Evolutionary conservation across 768 basidiomycete species (phyloP).

Genomic region (Pleurotus tuber-regium): DNA sequence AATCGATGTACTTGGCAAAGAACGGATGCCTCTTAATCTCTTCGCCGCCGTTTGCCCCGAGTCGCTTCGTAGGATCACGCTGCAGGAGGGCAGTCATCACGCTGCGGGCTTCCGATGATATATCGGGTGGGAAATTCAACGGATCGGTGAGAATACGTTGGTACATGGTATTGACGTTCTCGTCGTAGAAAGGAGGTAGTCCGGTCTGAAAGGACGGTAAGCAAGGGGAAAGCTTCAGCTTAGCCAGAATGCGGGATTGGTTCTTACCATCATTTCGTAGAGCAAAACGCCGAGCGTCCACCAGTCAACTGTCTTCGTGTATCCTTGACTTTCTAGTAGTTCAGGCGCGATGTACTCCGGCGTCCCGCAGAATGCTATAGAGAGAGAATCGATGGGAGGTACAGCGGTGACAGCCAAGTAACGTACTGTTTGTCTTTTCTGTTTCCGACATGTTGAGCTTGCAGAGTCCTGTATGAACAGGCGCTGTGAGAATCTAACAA

Average conservation of each 20-base stretch:
- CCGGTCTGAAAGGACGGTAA: conserved; percentile 63
- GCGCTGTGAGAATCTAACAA: too few species aligned
- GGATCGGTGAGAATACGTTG: conserved; percentile 94
- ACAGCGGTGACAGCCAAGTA: conserved; percentile 1
- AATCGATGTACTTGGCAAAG: conserved; percentile 93
- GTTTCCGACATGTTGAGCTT: conserved; percentile 97
- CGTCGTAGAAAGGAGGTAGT: conserved; percentile 97
- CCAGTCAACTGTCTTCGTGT: conserved; percentile 99
- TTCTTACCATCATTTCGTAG: conserved; percentile 94
- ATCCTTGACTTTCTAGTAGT: conserved; percentile 92
- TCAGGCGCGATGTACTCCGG: conserved; percentile 99
- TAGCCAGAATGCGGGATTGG: conserved; percentile 8
- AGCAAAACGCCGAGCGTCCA: conserved; percentile 96
- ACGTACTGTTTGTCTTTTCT: conserved; percentile 93
- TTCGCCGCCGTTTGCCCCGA: conserved; percentile 92
- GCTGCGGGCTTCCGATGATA: conserved; percentile 83
- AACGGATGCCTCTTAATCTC: conserved; percentile 96
- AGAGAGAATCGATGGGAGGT: conserved; percentile 10
- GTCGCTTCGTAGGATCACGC: conserved; percentile 79
- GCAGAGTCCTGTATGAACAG: conserved; percentile 70
- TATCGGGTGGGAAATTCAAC: conserved; percentile 86
- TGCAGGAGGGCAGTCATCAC: conserved; percentile 88
- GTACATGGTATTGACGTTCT: conserved; percentile 98
- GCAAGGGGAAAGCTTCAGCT: conserved; percentile 6
- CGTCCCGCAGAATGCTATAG: conserved; percentile 91